These are phyloP conservation scores for Hibiscus trionum DNA, from an alignment of 345 rosid species.

Conservation along the genomic window DNA sequence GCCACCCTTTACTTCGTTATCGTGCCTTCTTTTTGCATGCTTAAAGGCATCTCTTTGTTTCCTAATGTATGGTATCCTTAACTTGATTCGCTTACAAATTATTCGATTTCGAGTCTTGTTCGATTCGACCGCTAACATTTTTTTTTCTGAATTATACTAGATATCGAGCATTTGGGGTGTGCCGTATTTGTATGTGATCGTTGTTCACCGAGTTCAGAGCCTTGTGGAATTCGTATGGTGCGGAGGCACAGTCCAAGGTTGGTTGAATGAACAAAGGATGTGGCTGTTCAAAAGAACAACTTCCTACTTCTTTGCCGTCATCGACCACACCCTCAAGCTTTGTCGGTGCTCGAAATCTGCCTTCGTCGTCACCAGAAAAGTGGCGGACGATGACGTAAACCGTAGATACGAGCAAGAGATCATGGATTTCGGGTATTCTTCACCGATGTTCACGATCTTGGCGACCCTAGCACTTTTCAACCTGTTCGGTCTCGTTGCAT, in stretches of 20 bases:
- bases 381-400: conserved; percentile 45
- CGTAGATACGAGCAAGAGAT: conserved; percentile 46
- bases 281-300: background rate
- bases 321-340: conserved; percentile 18
- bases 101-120: too few relatives aligned
- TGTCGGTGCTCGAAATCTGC: conserved; percentile 38
- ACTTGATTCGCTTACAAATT: background rate
- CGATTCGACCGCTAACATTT: background rate
- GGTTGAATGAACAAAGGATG: conserved; percentile 46
- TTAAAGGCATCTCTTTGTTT: conserved; percentile 56
- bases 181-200: conserved; percentile 46
- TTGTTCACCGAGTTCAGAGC: conserved; percentile 25
- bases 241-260: conserved; percentile 59
- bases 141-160: background rate
- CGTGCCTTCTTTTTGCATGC: conserved; percentile 53
- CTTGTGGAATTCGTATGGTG: conserved; percentile 43
- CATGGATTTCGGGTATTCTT: conserved; percentile 25
- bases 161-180: conserved; percentile 48
- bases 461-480: conserved; percentile 21
- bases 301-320: background rate
- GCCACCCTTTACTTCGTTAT: conserved; percentile 40
- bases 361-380: conserved; percentile 61
- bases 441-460: conserved; percentile 53
- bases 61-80: conserved; percentile 41
- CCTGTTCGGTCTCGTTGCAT: conserved; percentile 25